Evolutionary conservation across 192 early-diverging fungal species (phyloP).

Genomic region (Podochytrium sp.): DNA sequence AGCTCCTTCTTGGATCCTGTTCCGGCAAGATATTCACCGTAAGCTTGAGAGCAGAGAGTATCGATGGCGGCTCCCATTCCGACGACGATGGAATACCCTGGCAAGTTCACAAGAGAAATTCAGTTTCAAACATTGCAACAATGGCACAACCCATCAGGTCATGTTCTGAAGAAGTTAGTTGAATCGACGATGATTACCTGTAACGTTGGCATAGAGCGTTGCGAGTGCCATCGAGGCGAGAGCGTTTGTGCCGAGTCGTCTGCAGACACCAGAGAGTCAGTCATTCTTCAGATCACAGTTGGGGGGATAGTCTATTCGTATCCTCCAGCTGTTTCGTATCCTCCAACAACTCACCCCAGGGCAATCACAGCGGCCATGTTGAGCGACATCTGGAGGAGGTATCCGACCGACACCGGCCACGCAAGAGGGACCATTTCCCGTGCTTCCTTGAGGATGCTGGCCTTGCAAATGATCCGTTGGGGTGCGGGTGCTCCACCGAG

Average conservation of each 20-base stretch:
- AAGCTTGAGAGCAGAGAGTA: conserved; percentile 58
- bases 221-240: conserved; percentile 24
- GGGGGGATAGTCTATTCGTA: too few relatives aligned
- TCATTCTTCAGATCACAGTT: too few relatives aligned
- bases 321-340: too few relatives aligned
- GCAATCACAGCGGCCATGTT: conserved; percentile 13
- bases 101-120: too few relatives aligned
- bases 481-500: neutral
- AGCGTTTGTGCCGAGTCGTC: conserved; percentile 23
- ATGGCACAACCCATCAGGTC: too few relatives aligned
- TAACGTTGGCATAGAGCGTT: conserved; percentile 24
- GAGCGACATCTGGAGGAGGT: conserved; percentile 35
- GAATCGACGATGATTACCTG: too few relatives aligned
- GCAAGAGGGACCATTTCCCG: conserved; percentile 35
- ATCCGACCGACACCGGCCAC: conserved; percentile 51
- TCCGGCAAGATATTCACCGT: conserved; percentile 34
- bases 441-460: conserved; percentile 23
- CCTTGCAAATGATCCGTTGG: neutral
- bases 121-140: too few relatives aligned
- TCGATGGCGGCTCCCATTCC: conserved; percentile 58
- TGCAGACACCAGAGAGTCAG: too few relatives aligned
- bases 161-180: too few relatives aligned
- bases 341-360: too few relatives aligned
- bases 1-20: conserved; percentile 42
- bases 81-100: conserved; percentile 49